phyloP scores from a whole-genome alignment of 1,284 basidiomycete genomes.

The Ceratobasidium papillatum region DNA sequence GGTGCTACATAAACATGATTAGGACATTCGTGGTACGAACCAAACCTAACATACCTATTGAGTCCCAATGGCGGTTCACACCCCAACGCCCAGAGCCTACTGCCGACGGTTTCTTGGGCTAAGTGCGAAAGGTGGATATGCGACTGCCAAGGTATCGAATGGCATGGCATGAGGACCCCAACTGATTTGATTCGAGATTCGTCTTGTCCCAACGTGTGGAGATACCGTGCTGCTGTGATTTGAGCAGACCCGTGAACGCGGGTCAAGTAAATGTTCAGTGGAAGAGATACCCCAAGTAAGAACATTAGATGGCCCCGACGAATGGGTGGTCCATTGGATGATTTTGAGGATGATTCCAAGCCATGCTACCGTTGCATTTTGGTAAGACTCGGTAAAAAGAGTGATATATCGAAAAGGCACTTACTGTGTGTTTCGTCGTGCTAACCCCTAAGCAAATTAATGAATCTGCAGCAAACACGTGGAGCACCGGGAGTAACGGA shows the following conservation, averaged over 20 bases:
- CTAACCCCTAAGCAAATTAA: constrained; percentile 59
- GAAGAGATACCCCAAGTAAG: constrained; percentile 64
- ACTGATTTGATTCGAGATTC: constrained; percentile 62
- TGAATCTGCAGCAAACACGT: constrained; percentile 79
- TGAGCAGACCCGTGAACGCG: constrained; percentile 81
- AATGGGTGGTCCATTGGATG: constrained; percentile 50
- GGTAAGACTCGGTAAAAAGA: background rate
- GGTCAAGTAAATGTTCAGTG: constrained; percentile 72
- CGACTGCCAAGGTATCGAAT: constrained; percentile 95
- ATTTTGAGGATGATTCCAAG: constrained; percentile 41
- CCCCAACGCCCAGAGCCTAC: constrained; percentile 80
- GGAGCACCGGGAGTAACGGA: constrained; percentile 86
- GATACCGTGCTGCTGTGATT: constrained; percentile 72
- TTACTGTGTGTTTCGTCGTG: background rate
- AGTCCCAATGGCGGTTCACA: constrained; percentile 87
- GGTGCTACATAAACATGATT: constrained; percentile 51
- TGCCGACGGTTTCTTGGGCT: constrained; percentile 56
- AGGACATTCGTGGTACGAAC: constrained; percentile 40
- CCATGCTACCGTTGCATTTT: constrained; percentile 40
- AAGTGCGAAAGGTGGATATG: constrained; percentile 73
- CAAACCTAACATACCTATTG: constrained; percentile 56
- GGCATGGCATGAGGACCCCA: constrained; percentile 95
- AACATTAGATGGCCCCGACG: constrained; percentile 53
- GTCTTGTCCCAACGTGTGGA: constrained; percentile 52
- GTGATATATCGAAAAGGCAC: constrained; percentile 45